A percentile compares a stretch with the other conserved stretches of the same genome.
These are phyloP conservation scores for Fusarium liriodendri DNA, from an alignment of 2,329 filamentous ascomycete genomes.

Conservation along the genomic window DNA sequence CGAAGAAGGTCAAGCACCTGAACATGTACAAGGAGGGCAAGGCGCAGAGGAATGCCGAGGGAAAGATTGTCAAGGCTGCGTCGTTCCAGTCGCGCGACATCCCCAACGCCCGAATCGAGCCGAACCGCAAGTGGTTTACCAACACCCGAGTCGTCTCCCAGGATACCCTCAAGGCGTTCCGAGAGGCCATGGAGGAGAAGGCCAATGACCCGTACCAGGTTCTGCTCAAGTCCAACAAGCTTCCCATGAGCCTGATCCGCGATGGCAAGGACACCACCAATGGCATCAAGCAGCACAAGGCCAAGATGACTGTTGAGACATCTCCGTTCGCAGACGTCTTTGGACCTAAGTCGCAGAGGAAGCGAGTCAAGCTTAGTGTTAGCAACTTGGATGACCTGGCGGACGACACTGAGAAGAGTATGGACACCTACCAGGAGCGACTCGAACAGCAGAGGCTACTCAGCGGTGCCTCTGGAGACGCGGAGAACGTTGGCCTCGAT, in stretches of 20 bases:
- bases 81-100: conserved; percentile 85
- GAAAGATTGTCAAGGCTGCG: conserved; percentile 87
- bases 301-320: conserved; percentile 92
- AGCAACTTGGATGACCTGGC: conserved; percentile 85
- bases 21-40: conserved; percentile 93
- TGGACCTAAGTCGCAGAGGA: conserved; percentile 91
- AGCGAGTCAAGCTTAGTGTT: conserved; percentile 89
- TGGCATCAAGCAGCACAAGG: conserved; percentile 90
- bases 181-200: conserved; percentile 91
- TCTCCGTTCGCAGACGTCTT: conserved; percentile 90
- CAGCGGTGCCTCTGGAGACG: conserved; percentile 73
- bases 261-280: conserved; percentile 78
- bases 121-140: conserved; percentile 97
- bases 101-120: conserved; percentile 89
- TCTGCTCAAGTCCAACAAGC: conserved; percentile 95
- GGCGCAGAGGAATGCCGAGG: conserved; percentile 82
- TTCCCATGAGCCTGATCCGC: conserved; percentile 93
- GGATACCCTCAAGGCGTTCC: conserved; percentile 86
- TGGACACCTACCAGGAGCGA: conserved; percentile 84
- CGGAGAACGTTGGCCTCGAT: conserved; percentile 60
- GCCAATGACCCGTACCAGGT: conserved; percentile 92
- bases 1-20: conserved; percentile 88
- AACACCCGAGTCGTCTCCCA: conserved; percentile 93
- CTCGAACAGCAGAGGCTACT: conserved; percentile 82
- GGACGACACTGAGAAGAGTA: conserved; percentile 80